Percentiles rank a stretch among this genome's conserved stretches.
phyloP scores from a whole-genome alignment of 129 eudicot species.

The Smallanthus sonchifolius region DNA sequence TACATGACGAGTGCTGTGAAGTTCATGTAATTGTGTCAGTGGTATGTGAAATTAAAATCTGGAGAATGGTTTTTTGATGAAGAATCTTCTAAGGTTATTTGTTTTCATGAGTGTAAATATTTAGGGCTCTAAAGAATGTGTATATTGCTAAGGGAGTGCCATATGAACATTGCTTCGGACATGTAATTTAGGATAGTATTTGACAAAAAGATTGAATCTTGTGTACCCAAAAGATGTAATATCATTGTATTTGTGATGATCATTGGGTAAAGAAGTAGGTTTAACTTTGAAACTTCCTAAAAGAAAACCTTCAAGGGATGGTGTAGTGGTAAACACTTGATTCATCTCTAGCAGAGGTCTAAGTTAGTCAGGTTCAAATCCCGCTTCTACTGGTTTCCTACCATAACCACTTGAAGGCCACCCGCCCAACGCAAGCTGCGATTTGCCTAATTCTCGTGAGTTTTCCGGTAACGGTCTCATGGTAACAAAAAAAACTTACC shows the following conservation, averaged over 20 bases:
- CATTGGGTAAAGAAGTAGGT: neutral
- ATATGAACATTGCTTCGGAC: neutral
- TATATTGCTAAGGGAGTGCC: neutral
- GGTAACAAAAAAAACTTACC: neutral
- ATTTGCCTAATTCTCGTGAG: no score
- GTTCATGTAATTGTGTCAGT: neutral
- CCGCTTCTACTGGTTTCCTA: no score
- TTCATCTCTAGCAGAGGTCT: no score
- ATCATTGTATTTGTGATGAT: neutral
- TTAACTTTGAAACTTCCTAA: neutral
- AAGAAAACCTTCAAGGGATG: no score
- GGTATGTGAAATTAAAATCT: neutral
- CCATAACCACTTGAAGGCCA: no score
- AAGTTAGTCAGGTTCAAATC: no score
- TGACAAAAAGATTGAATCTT: neutral
- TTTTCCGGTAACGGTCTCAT: no score
- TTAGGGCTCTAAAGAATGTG: neutral
- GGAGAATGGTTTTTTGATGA: neutral
- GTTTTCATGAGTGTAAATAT: neutral
- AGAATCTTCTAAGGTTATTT: neutral
- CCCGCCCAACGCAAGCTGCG: no score
- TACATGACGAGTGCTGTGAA: neutral
- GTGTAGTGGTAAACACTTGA: no score
- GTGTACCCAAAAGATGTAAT: neutral
- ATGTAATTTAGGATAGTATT: neutral